Conservation (phyloP, 164 flowering plant species). For the Stephania japonica region DNA sequence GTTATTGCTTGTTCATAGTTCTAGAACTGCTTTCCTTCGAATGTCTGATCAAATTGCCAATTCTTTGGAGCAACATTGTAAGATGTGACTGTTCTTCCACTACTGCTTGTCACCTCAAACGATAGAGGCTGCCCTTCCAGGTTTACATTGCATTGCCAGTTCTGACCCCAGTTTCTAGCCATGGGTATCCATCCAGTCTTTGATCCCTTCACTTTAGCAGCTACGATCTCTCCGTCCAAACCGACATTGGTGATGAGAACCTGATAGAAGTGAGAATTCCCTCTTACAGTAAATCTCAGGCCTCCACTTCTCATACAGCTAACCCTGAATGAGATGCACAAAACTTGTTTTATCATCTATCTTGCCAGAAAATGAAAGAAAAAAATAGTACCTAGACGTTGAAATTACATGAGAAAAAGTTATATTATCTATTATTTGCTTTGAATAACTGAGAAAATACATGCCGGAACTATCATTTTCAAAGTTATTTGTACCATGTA, state of each 20-base stretch:
- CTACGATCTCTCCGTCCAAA: conserved; percentile 59
- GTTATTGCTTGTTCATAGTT: neutral
- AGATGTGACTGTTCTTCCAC: conserved; percentile 44
- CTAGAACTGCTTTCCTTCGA: conserved; percentile 65
- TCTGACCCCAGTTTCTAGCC: conserved; percentile 92
- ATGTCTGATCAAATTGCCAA: conserved; percentile 82
- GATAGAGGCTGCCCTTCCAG: conserved; percentile 63
- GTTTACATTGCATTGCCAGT: conserved; percentile 61
- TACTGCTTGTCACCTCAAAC: conserved; percentile 60
- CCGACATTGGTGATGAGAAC: conserved; percentile 76
- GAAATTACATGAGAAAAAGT: too few relatives aligned
- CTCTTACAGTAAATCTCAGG: conserved; percentile 55
- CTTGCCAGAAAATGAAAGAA: neutral
- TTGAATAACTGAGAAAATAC: neutral
- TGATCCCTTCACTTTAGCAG: conserved; percentile 78
- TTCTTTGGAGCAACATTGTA: conserved; percentile 60
- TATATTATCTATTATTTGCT: neutral
- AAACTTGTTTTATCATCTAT: neutral
- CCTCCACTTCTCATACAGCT: conserved; percentile 60
- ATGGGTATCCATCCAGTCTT: conserved; percentile 78
- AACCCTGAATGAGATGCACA: conserved; percentile 43
- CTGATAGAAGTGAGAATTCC: conserved; percentile 44
- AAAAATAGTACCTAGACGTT: neutral
- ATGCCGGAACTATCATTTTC: neutral
- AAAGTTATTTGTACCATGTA: neutral